A percentile compares a stretch with the other conserved stretches of the same genome.
Conservation (phyloP, 805 yeast species). For the Scheffersomyces stipitis region DNA sequence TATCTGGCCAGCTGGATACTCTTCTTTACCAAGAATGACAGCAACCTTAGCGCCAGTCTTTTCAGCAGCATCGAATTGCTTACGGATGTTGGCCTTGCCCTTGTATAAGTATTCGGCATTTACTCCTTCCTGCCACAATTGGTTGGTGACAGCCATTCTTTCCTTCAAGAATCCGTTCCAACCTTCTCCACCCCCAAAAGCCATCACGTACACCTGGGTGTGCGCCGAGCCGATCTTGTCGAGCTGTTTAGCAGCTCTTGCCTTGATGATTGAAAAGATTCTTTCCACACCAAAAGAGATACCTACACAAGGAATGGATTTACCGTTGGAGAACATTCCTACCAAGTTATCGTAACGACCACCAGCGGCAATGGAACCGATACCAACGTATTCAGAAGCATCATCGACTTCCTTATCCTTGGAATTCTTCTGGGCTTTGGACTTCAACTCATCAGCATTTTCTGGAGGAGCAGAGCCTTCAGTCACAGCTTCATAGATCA, state of each 20-base stretch:
- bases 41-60: conserved; percentile 88
- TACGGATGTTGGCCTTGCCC: conserved; percentile 89
- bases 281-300: conserved; percentile 97
- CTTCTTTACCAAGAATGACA: conserved; percentile 95
- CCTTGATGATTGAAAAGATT: conserved; percentile 83
- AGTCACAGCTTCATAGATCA: conserved; percentile 95
- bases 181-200: conserved; percentile 96
- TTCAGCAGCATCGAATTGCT: conserved; percentile 97
- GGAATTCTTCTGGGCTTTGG: conserved; percentile 25
- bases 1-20: conserved; percentile 73
- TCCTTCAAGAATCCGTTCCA: conserved; percentile 93
- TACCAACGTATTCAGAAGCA: conserved; percentile 95
- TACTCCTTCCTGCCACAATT: conserved; percentile 84
- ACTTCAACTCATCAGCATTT: conserved; percentile 68
- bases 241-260: conserved; percentile 58
- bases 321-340: conserved; percentile 93
- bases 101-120: conserved; percentile 91
- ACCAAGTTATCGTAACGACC: conserved; percentile 97
- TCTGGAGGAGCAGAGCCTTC: conserved; percentile 94
- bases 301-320: conserved; percentile 96
- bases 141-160: conserved; percentile 83
- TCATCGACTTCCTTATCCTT: conserved; percentile 68
- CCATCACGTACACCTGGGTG: conserved; percentile 95
- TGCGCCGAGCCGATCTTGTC: conserved; percentile 75
- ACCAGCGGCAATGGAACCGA: conserved; percentile 98